These are phyloP conservation scores for Carex pumila DNA, from an alignment of 176 grass and related monocot species.

Conservation along the genomic window DNA sequence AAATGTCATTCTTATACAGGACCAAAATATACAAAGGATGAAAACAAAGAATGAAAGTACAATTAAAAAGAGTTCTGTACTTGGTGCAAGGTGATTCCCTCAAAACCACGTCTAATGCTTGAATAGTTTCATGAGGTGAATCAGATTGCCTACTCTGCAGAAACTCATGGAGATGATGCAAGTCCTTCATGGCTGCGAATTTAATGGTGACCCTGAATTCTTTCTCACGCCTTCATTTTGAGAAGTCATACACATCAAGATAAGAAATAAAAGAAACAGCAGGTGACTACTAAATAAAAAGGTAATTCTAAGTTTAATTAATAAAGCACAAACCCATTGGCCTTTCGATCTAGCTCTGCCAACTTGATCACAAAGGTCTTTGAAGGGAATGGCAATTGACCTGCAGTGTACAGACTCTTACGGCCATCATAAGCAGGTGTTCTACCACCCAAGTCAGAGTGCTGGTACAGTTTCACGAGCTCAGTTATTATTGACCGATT, in stretches of 20 bases:
- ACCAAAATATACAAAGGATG: neutral
- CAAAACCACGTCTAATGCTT: constrained; percentile 69
- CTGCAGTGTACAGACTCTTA: constrained; percentile 48
- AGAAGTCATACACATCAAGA: neutral
- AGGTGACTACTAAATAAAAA: neutral
- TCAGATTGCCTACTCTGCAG: constrained; percentile 35
- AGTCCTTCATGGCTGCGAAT: constrained; percentile 25
- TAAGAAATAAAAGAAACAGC: neutral
- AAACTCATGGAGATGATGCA: constrained; percentile 42
- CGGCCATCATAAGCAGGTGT: constrained; percentile 53
- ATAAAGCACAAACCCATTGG: constrained; percentile 17
- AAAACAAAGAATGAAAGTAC: neutral
- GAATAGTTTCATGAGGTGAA: constrained; percentile 53
- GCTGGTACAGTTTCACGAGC: constrained; percentile 18
- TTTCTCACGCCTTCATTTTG: constrained; percentile 15
- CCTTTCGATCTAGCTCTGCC: constrained; percentile 4
- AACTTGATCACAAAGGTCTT: constrained; percentile 43
- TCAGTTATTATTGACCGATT: constrained; percentile 41
- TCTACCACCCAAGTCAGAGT: constrained; percentile 20
- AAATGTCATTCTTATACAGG: neutral
- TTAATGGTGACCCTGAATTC: constrained; percentile 52
- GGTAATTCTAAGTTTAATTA: neutral
- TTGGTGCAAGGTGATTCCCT: constrained; percentile 28
- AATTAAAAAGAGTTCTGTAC: constrained; percentile 14
- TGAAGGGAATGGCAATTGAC: constrained; percentile 33